A percentile compares a stretch with the other conserved stretches of the same genome.
Conservation (phyloP, 306 rosid species). For the Cicer bijugum region DNA sequence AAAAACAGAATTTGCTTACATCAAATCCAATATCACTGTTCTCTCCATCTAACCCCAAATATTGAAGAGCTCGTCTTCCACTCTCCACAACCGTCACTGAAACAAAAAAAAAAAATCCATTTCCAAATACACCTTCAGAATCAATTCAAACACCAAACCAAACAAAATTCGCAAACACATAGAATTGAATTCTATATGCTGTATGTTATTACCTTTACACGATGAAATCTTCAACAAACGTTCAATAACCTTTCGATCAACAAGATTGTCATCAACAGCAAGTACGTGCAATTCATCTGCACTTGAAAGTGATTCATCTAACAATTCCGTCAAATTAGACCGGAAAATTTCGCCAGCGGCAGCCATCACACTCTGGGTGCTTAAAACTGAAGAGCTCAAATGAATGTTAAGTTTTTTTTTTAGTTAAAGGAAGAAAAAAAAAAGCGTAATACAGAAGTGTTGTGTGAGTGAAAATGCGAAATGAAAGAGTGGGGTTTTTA, state of each 20-base stretch:
- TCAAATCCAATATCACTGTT: constrained; percentile 63
- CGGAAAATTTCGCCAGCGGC: constrained; percentile 50
- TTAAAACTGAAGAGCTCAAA: neutral
- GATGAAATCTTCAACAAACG: constrained; percentile 74
- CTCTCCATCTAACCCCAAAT: constrained; percentile 85
- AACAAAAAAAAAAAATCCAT: constrained; percentile 10
- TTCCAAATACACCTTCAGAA: constrained; percentile 31
- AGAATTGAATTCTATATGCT: neutral
- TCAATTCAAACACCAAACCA: neutral
- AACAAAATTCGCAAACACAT: neutral
- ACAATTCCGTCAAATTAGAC: constrained; percentile 47
- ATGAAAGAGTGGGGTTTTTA: constrained; percentile 29
- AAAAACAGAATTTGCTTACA: constrained; percentile 54
- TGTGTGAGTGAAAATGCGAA: constrained; percentile 21
- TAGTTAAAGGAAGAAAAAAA: neutral
- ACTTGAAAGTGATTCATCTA: constrained; percentile 44
- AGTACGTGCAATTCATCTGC: constrained; percentile 70
- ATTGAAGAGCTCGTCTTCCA: constrained; percentile 89
- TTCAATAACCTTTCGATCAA: constrained; percentile 88
- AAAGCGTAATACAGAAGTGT: neutral
- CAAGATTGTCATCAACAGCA: constrained; percentile 86
- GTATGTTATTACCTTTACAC: constrained; percentile 66
- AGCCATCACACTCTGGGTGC: constrained; percentile 48
- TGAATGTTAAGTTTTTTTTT: neutral
- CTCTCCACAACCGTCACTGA: constrained; percentile 95